phyloP scores from a whole-genome alignment of 2,329 filamentous ascomycete genomes.

The Aspergillus clavatus region DNA sequence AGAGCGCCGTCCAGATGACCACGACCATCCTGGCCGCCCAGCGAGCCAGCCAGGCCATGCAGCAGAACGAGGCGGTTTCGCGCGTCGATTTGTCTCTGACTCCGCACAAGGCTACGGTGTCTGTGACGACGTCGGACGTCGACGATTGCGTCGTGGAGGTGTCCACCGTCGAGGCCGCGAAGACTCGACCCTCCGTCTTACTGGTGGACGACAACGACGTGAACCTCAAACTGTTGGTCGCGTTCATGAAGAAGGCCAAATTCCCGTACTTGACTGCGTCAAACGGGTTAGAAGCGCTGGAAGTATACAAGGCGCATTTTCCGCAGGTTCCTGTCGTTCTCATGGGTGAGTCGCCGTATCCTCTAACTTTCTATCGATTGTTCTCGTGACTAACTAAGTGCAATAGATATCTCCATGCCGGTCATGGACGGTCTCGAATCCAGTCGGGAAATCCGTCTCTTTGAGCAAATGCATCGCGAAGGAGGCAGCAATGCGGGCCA shows the following conservation, averaged over 20 bases:
- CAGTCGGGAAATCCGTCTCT: constrained; percentile 25
- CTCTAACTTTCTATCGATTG: background rate
- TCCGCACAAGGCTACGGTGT: constrained; percentile 2
- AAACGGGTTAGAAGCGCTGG: constrained; percentile 34
- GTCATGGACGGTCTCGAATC: constrained; percentile 34
- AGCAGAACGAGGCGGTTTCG: background rate
- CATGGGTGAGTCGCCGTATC: constrained; percentile 12
- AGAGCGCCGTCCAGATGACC: too few relatives aligned
- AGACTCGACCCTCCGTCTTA: constrained; percentile 16
- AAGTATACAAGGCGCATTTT: constrained; percentile 19
- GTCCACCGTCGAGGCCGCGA: background rate
- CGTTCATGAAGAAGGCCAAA: constrained; percentile 27
- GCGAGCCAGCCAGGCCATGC: background rate
- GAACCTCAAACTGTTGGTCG: constrained; percentile 32
- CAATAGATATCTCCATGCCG: constrained; percentile 36
- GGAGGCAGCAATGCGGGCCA: background rate
- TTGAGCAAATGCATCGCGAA: constrained; percentile 17
- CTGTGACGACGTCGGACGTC: background rate
- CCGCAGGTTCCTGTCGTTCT: constrained; percentile 9
- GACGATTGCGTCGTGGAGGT: background rate
- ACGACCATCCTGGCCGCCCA: constrained; percentile 8
- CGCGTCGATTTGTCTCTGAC: background rate
- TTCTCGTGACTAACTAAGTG: background rate
- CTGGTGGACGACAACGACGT: constrained; percentile 38
- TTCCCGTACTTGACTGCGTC: constrained; percentile 27